Evolutionary conservation across 78 protist species (phyloP).

Genomic region (Bigelowiella natans): DNA sequence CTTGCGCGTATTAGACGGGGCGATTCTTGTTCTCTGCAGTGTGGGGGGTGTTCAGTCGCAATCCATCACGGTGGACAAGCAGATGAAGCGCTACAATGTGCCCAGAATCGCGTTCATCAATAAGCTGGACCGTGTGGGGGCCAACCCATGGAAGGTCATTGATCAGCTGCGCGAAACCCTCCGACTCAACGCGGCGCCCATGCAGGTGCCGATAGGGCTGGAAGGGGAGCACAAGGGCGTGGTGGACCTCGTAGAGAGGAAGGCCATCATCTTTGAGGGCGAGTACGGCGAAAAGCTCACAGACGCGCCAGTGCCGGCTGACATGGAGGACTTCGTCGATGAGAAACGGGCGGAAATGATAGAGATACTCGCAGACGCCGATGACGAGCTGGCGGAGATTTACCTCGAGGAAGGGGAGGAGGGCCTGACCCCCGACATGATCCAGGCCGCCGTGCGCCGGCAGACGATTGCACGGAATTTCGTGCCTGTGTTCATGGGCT

Average conservation of each 20-base stretch:
- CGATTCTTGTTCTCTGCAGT: slow-evolving; percentile 62
- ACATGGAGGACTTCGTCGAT: too few relatives aligned
- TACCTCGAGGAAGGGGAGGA: neutral
- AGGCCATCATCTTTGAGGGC: slow-evolving; percentile 56
- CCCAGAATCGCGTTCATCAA: slow-evolving; percentile 82
- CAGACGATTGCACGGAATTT: slow-evolving; percentile 43
- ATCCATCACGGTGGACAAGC: slow-evolving; percentile 74
- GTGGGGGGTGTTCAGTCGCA: slow-evolving; percentile 86
- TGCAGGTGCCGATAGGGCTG: slow-evolving; percentile 37
- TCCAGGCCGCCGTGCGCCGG: slow-evolving; percentile 47
- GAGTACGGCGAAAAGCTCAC: neutral
- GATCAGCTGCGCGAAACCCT: slow-evolving; percentile 53
- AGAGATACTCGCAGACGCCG: slow-evolving; percentile 46
- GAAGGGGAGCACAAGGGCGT: slow-evolving; percentile 51
- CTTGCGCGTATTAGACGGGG: slow-evolving; percentile 53
- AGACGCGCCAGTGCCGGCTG: slow-evolving; percentile 32
- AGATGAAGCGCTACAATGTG: slow-evolving; percentile 49
- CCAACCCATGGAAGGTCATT: slow-evolving; percentile 25
- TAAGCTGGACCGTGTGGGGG: slow-evolving; percentile 76
- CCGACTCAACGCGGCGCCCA: slow-evolving; percentile 63
- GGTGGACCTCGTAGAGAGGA: slow-evolving; percentile 59
- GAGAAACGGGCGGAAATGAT: slow-evolving; percentile 17
- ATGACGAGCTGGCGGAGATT: slow-evolving; percentile 54
- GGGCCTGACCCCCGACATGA: neutral
- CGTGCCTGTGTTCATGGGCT: slow-evolving; percentile 77